Evolutionary conservation across 257 asterid species (phyloP).

Genomic region (Nemophila menziesii): DNA sequence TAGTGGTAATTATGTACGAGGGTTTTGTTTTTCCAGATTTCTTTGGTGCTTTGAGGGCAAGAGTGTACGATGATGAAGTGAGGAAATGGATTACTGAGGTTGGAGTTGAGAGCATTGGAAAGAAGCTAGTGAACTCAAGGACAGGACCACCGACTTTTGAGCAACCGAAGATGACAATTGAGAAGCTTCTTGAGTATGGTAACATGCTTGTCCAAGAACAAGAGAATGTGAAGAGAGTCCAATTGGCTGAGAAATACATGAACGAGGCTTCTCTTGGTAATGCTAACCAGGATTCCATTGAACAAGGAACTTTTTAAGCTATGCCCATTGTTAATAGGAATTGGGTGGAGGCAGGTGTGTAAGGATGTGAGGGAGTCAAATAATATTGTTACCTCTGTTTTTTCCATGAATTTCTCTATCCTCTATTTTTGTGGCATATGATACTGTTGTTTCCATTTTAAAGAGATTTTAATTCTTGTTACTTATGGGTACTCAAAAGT

Average conservation of each 20-base stretch:
- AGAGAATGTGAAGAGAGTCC: slow-evolving; percentile 88
- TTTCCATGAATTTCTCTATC: not conserved
- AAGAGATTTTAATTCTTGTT: not conserved
- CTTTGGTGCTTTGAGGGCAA: slow-evolving; percentile 83
- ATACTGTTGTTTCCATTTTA: not conserved
- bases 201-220: slow-evolving; percentile 71
- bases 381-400: slow-evolving; percentile 3
- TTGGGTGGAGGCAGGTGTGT: not conserved
- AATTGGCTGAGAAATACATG: slow-evolving; percentile 57
- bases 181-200: slow-evolving; percentile 65
- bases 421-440: not conserved
- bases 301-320: slow-evolving; percentile 47
- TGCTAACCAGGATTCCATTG: slow-evolving; percentile 56
- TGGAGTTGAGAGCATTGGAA: slow-evolving; percentile 50
- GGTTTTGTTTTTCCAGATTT: slow-evolving; percentile 30
- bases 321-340: slow-evolving; percentile 6
- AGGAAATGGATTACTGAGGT: slow-evolving; percentile 42
- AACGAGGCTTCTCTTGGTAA: slow-evolving; percentile 74
- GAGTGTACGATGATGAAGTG: slow-evolving; percentile 75
- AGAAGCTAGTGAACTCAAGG: slow-evolving; percentile 65
- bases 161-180: slow-evolving; percentile 60
- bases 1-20: not conserved
- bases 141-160: slow-evolving; percentile 66
- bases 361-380: slow-evolving; percentile 4
- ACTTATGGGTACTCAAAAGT: too few relatives aligned